phyloP scores from a whole-genome alignment of 2,329 filamentous ascomycete genomes.

The Cercospora sesami region DNA sequence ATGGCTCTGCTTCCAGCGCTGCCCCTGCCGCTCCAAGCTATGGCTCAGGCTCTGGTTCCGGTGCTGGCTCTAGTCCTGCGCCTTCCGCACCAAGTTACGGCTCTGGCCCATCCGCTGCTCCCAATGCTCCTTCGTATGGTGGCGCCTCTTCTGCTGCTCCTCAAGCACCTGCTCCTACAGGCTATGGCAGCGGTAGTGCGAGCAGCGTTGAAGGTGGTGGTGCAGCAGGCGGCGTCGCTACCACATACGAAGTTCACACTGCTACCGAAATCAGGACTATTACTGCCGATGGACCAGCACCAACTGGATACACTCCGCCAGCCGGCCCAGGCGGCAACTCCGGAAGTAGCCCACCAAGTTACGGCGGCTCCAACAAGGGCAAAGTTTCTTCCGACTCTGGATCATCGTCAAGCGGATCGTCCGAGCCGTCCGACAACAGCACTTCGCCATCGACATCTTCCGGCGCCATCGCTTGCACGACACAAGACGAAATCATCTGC shows the following conservation, averaged over 20 bases:
- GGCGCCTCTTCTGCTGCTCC: background rate
- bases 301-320: slow-evolving; percentile 10
- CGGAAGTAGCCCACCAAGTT: background rate
- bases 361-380: background rate
- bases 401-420: background rate
- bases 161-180: slow-evolving; percentile 4
- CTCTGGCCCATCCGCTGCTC: no score
- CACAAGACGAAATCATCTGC: slow-evolving; percentile 46
- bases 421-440: background rate
- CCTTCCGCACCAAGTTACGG: slow-evolving; percentile 1
- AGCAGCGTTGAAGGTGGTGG: slow-evolving; percentile 1
- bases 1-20: slow-evolving; percentile 1
- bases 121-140: background rate
- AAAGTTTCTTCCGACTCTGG: background rate
- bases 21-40: slow-evolving; percentile 9
- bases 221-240: background rate
- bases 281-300: slow-evolving; percentile 16
- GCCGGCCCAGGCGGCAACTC: background rate
- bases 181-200: slow-evolving; percentile 1
- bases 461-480: slow-evolving; percentile 19
- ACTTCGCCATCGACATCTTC: slow-evolving; percentile 5
- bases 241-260: slow-evolving; percentile 15
- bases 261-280: slow-evolving; percentile 23
- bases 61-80: background rate
- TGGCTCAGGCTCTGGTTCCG: background rate